Conservation (phyloP, 2,329 filamentous ascomycete species). For the Pleomassaria siparia region DNA sequence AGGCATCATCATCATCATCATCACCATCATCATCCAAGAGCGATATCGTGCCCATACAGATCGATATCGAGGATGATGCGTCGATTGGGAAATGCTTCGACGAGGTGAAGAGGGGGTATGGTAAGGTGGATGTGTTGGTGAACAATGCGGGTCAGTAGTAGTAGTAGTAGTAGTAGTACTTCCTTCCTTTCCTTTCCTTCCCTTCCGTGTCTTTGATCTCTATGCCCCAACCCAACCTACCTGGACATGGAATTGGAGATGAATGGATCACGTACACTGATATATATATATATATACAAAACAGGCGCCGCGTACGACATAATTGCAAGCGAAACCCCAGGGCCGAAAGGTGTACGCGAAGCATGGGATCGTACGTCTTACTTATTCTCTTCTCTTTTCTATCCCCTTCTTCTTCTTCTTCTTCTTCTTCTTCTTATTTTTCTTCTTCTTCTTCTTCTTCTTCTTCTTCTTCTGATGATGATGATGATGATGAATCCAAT, state of each 20-base stretch:
- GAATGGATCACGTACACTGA: too few relatives aligned
- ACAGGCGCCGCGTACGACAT: constrained; percentile 50
- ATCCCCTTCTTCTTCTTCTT: too few relatives aligned
- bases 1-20: too few relatives aligned
- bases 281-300: not conserved
- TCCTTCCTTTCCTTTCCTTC: not conserved
- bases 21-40: too few relatives aligned
- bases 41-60: constrained; percentile 50
- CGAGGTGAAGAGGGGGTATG: constrained; percentile 46
- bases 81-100: constrained; percentile 54
- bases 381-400: too few relatives aligned
- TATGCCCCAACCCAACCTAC: not conserved
- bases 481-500: too few relatives aligned
- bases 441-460: too few relatives aligned
- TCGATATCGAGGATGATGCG: constrained; percentile 57
- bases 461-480: too few relatives aligned
- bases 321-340: constrained; percentile 24
- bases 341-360: constrained; percentile 36
- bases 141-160: constrained; percentile 58
- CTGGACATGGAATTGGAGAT: too few relatives aligned
- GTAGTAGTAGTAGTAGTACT: too few relatives aligned
- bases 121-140: constrained; percentile 55
- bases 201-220: not conserved
- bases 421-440: too few relatives aligned
- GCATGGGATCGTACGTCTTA: constrained; percentile 39